Conservation (phyloP, 768 basidiomycete genomes). For the Phanerochaete sordida region DNA sequence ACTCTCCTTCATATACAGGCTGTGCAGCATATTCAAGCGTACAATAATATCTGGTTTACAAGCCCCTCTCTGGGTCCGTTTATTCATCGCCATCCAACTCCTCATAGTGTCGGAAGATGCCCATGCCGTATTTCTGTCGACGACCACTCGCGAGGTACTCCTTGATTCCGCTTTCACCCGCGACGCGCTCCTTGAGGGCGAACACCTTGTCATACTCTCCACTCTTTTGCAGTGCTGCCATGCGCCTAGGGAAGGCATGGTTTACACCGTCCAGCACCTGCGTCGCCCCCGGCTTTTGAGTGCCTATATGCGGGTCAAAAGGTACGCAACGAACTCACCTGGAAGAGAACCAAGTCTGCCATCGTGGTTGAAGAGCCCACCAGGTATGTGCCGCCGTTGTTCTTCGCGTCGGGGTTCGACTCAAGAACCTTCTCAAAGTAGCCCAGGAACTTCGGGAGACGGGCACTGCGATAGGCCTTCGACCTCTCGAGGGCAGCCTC, state of each 20-base stretch:
- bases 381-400: constrained; percentile 21
- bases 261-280: constrained; percentile 24
- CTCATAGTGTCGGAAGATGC: constrained; percentile 35
- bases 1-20: neutral
- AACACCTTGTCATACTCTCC: constrained; percentile 28
- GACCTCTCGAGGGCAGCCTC: constrained; percentile 30
- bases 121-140: constrained; percentile 26
- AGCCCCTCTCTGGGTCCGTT: neutral
- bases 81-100: constrained; percentile 35
- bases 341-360: constrained; percentile 42
- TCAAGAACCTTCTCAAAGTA: constrained; percentile 33
- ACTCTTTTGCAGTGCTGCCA: constrained; percentile 20
- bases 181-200: constrained; percentile 31
- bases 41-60: neutral
- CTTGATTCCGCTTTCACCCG: constrained; percentile 27
- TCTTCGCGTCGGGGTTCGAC: constrained; percentile 21
- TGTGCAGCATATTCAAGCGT: neutral
- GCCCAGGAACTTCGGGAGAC: constrained; percentile 39
- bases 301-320: neutral
- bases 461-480: constrained; percentile 29
- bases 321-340: constrained; percentile 21
- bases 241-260: constrained; percentile 35
- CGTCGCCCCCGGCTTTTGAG: neutral
- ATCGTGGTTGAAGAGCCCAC: constrained; percentile 31
- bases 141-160: constrained; percentile 33